phyloP scores from a whole-genome alignment of 2,329 filamentous ascomycete species.

The Ophiostoma sp. region DNA sequence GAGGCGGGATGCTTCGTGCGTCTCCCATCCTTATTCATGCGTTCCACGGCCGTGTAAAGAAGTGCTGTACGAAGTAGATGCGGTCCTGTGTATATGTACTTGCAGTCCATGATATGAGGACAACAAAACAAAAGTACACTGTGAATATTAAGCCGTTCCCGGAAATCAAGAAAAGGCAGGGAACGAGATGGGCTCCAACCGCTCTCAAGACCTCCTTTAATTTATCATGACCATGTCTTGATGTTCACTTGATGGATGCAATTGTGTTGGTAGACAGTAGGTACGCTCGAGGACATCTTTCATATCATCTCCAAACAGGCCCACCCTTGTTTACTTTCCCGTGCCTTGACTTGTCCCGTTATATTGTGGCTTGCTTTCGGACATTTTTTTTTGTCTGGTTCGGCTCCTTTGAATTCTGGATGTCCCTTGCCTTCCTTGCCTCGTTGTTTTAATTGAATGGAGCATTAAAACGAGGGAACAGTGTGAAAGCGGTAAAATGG shows the following conservation, averaged over 20 bases:
- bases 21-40: constrained; percentile 3
- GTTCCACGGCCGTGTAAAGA: not conserved
- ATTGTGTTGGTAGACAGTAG: not conserved
- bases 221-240: not conserved
- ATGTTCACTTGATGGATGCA: not conserved
- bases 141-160: constrained; percentile 29
- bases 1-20: not conserved
- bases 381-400: constrained; percentile 5
- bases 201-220: not conserved
- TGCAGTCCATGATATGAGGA: not conserved
- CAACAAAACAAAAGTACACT: too few relatives aligned
- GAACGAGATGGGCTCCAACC: not conserved
- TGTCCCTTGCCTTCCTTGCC: not conserved
- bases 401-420: not conserved
- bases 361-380: constrained; percentile 15
- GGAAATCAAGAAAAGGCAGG: constrained; percentile 20
- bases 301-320: not conserved
- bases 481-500: not conserved
- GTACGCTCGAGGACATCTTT: not conserved
- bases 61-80: not conserved
- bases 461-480: not conserved
- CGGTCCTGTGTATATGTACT: not conserved
- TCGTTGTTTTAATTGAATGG: not conserved
- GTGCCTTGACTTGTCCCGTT: not conserved
- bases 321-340: not conserved